Evolutionary conservation across 441 rosid genomes (phyloP).

Genomic region (Syzygium malaccense): DNA sequence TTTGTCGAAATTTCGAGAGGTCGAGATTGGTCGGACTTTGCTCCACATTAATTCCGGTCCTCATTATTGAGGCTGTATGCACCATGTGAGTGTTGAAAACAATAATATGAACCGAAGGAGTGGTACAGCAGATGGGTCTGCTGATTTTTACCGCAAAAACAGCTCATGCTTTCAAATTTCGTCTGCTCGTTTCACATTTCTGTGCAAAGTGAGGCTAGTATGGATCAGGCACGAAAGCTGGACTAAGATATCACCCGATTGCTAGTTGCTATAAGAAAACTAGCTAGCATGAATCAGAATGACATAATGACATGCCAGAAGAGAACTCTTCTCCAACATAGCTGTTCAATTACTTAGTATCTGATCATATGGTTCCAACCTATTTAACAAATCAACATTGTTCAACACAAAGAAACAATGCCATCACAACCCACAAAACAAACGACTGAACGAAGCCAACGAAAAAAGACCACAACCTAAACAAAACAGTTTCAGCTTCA

Average conservation of each 20-base stretch:
- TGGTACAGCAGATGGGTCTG: background rate
- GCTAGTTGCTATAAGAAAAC: background rate
- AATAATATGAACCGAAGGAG: background rate
- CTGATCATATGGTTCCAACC: background rate
- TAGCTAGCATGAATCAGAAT: background rate
- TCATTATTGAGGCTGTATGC: background rate
- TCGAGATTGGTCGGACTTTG: background rate
- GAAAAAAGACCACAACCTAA: background rate
- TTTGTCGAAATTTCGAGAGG: background rate
- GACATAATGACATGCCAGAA: background rate
- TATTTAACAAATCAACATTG: background rate
- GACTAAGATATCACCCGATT: background rate
- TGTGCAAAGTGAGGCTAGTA: background rate
- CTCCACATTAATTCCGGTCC: background rate
- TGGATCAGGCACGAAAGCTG: background rate
- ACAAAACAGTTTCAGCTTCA: background rate
- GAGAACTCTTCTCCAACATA: background rate
- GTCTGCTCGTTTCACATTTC: background rate
- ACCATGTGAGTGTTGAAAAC: background rate
- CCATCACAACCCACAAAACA: background rate
- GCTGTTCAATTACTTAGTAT: background rate
- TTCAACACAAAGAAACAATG: background rate
- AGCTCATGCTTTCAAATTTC: background rate
- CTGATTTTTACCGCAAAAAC: background rate
- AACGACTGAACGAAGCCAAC: background rate